These are phyloP conservation scores for Gaillardinia entomophila DNA, from an alignment of 805 yeast species.

Conservation along the genomic window DNA sequence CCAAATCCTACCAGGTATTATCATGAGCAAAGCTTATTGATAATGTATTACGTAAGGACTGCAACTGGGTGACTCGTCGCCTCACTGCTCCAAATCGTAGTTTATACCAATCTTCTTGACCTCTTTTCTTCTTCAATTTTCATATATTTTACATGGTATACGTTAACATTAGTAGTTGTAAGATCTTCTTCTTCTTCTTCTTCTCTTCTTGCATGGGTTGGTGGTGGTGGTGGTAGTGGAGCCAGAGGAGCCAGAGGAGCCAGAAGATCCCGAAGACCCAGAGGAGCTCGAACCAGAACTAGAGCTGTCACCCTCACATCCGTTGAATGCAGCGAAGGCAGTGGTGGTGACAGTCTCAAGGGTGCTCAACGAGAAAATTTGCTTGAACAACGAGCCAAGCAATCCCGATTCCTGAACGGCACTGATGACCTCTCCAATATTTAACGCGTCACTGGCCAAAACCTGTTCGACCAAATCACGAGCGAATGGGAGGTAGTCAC, in stretches of 20 bases:
- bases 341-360: conserved; percentile 28
- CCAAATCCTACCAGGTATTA: too few relatives aligned
- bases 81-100: too few relatives aligned
- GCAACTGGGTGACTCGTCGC: too few relatives aligned
- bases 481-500: conserved; percentile 31
- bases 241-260: conserved; percentile 3
- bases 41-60: too few relatives aligned
- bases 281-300: conserved; percentile 5
- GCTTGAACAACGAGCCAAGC: conserved; percentile 25
- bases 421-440: conserved; percentile 17
- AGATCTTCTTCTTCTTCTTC: conserved; percentile 32
- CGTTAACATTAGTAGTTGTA: too few relatives aligned
- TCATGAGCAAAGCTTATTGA: too few relatives aligned
- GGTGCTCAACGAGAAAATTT: conserved; percentile 27
- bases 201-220: conserved; percentile 23
- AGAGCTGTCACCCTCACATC: conserved; percentile 26
- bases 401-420: conserved; percentile 30
- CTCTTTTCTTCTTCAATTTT: too few relatives aligned
- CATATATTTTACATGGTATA: too few relatives aligned
- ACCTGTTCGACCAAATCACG: conserved; percentile 26
- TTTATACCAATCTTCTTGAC: too few relatives aligned
- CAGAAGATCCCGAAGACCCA: conserved; percentile 7
- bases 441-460: conserved; percentile 22
- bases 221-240: conserved; percentile 5
- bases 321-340: conserved; percentile 30